Percentiles rank a stretch among this genome's conserved stretches.
phyloP scores from a whole-genome alignment of 176 grass and related monocot genomes.

The Chrysopogon serrulatus region DNA sequence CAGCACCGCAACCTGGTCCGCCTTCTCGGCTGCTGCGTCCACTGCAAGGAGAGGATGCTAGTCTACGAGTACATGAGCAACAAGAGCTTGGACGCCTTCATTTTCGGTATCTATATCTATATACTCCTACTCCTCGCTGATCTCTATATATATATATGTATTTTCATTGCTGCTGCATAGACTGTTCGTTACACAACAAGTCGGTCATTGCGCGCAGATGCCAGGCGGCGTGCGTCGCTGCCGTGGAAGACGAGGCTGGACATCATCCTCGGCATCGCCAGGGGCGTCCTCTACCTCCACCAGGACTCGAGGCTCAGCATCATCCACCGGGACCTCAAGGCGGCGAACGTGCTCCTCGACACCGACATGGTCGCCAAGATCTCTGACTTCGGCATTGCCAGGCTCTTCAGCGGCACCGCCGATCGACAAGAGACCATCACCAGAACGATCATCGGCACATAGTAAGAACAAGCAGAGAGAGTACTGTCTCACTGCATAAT shows the following conservation, averaged over 20 bases:
- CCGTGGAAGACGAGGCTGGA: conserved; percentile 48
- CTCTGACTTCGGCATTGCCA: conserved; percentile 61
- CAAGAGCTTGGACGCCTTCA: conserved; percentile 61
- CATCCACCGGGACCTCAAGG: conserved; percentile 60
- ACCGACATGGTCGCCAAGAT: conserved; percentile 63
- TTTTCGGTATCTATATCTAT: conserved; percentile 38
- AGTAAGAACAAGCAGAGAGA: too few relatives aligned
- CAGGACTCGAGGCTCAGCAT: conserved; percentile 63
- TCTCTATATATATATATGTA: too few relatives aligned
- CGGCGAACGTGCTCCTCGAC: conserved; percentile 64
- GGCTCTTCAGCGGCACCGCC: conserved; percentile 20
- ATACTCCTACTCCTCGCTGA: too few relatives aligned
- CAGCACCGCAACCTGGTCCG: conserved; percentile 70
- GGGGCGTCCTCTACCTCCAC: conserved; percentile 65
- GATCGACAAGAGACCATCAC: conserved; percentile 32
- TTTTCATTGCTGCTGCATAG: too few relatives aligned
- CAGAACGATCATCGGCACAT: conserved; percentile 35
- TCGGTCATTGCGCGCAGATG: too few relatives aligned
- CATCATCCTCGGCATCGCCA: conserved; percentile 49
- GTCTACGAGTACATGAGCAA: conserved; percentile 71
- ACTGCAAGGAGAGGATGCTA: conserved; percentile 34
- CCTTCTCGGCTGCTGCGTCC: conserved; percentile 58
- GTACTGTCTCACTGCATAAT: too few relatives aligned
- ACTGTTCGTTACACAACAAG: too few relatives aligned
- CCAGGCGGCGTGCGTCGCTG: conserved; percentile 5